Conservation (phyloP, 2,329 filamentous ascomycete species). For the Nemania bipapillata region DNA sequence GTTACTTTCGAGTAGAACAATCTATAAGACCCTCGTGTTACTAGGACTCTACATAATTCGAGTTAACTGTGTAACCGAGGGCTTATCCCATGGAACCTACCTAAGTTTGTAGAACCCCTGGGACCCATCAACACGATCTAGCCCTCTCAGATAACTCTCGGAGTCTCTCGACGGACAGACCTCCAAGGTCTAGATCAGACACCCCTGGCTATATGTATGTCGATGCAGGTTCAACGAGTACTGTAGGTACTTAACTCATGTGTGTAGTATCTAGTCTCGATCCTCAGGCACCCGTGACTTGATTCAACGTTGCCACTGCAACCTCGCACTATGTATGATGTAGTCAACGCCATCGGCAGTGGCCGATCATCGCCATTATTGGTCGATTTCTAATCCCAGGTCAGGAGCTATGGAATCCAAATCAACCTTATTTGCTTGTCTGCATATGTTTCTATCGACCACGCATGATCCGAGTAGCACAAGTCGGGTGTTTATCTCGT, state of each 20-base stretch:
- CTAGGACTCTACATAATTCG: slow-evolving; percentile 11
- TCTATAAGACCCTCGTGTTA: not conserved
- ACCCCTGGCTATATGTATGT: no score
- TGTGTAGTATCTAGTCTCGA: not conserved
- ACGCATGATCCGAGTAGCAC: not conserved
- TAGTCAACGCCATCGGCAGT: not conserved
- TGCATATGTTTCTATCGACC: not conserved
- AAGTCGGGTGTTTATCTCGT: not conserved
- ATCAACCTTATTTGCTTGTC: not conserved
- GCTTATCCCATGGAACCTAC: not conserved
- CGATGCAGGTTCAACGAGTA: not conserved
- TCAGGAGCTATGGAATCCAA: not conserved
- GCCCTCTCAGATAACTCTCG: slow-evolving; percentile 6
- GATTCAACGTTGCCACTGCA: not conserved
- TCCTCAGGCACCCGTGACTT: not conserved
- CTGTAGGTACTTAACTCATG: not conserved
- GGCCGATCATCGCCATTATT: not conserved
- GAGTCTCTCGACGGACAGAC: not conserved
- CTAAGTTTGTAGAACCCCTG: no score
- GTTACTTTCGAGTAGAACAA: not conserved
- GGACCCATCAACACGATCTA: not conserved
- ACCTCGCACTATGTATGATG: not conserved
- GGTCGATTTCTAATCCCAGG: not conserved
- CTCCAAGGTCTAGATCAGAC: slow-evolving; percentile 3
- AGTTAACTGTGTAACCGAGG: not conserved